Conservation (phyloP, 352 stramenopile genomes). For the Phytophthora meadii region DNA sequence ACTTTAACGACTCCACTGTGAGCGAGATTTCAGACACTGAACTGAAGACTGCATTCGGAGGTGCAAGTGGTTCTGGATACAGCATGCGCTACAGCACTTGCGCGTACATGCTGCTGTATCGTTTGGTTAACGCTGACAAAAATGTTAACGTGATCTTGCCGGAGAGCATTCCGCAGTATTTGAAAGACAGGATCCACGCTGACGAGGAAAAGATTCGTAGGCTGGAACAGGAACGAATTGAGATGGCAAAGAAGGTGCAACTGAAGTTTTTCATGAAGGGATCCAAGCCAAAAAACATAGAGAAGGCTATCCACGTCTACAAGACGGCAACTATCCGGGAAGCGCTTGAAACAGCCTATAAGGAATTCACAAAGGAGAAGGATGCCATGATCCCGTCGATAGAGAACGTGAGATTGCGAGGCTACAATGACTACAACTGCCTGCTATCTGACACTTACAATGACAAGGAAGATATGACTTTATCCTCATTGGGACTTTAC, state of each 20-base stretch:
- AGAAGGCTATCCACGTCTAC: slow-evolving; percentile 80
- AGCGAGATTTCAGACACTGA: slow-evolving; percentile 81
- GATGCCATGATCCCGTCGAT: slow-evolving; percentile 54
- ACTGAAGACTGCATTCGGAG: slow-evolving; percentile 79
- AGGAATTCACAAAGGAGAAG: slow-evolving; percentile 69
- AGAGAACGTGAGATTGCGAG: slow-evolving; percentile 66
- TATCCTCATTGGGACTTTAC: slow-evolving; percentile 70
- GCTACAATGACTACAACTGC: slow-evolving; percentile 83
- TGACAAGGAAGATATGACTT: slow-evolving; percentile 57
- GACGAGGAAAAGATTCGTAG: slow-evolving; percentile 69
- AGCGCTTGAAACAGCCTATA: slow-evolving; percentile 47
- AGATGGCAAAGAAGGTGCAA: slow-evolving; percentile 80
- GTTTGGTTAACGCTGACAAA: slow-evolving; percentile 66
- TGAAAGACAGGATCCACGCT: slow-evolving; percentile 68
- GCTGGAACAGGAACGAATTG: slow-evolving; percentile 69
- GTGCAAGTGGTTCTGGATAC: slow-evolving; percentile 59
- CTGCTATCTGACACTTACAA: slow-evolving; percentile 72
- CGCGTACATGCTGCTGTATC: slow-evolving; percentile 94
- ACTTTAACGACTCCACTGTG: slow-evolving; percentile 90
- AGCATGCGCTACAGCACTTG: slow-evolving; percentile 77
- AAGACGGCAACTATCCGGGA: slow-evolving; percentile 73
- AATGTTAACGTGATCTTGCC: slow-evolving; percentile 73
- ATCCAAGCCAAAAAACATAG: slow-evolving; percentile 64
- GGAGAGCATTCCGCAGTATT: slow-evolving; percentile 69
- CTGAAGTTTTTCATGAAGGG: slow-evolving; percentile 86